Conservation (phyloP, 2,329 filamentous ascomycete genomes). For the Penicillium sclerotiorum region DNA sequence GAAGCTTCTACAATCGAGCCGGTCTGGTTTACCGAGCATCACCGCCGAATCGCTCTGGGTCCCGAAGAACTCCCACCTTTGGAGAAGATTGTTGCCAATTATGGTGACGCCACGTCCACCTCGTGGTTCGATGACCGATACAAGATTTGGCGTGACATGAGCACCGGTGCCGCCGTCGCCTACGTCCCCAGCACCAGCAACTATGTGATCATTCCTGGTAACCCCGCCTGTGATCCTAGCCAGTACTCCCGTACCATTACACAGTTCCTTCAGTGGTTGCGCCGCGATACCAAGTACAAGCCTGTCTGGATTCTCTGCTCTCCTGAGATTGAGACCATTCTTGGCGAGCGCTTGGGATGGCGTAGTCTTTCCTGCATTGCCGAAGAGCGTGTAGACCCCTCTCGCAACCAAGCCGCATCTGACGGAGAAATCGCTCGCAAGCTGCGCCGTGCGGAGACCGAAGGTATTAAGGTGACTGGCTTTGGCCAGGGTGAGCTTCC, state of each 20-base stretch:
- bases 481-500: constrained; percentile 66
- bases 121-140: constrained; percentile 91
- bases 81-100: constrained; percentile 90
- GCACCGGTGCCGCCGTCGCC: constrained; percentile 80
- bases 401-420: constrained; percentile 66
- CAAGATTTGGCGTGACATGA: constrained; percentile 78
- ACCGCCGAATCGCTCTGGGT: constrained; percentile 45
- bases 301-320: constrained; percentile 91
- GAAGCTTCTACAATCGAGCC: constrained; percentile 80
- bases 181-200: constrained; percentile 73
- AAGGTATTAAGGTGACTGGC: constrained; percentile 79
- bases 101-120: constrained; percentile 90
- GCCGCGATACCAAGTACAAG: constrained; percentile 70
- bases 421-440: constrained; percentile 72
- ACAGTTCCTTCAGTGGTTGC: constrained; percentile 74
- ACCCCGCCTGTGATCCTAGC: constrained; percentile 78
- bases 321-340: constrained; percentile 72
- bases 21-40: constrained; percentile 55
- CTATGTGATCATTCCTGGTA: constrained; percentile 81
- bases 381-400: constrained; percentile 81
- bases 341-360: constrained; percentile 81
- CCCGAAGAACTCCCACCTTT: constrained; percentile 67
- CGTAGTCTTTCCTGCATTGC: constrained; percentile 84
- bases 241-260: constrained; percentile 76
- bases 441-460: constrained; percentile 76